Evolutionary conservation across 108 stramenopile species (phyloP), one percentile per base, ranked within the genome.

Genomic region (Hondaea fermentalgiana): DNA sequence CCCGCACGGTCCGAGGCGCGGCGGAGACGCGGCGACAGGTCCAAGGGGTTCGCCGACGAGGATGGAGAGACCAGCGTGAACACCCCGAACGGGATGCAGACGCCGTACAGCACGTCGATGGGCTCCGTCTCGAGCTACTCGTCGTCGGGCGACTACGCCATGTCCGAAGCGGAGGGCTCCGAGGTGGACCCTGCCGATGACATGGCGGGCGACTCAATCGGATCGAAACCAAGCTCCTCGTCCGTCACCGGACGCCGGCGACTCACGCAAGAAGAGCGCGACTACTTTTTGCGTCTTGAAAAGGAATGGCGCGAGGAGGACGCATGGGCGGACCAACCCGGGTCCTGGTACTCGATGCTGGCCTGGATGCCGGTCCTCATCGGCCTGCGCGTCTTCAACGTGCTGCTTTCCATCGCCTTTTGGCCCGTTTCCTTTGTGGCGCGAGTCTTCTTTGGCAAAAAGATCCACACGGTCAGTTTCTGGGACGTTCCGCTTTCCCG

Each of bases 181-280:
- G 49, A 83, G 49, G 47, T 64, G 72, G 72, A 45, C 49, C 44
- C 44, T 10, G 72, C 72, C 16, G 47, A 83, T 8, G 25, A 21
- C 49, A 51, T 83, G 47, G 17, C 19, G n/a, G 12, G 17, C 60
- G 16, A 8, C 42, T 21, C 72, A 23, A 45, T 43, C 47, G 49
- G 72, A 10, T 51, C 23, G 23, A 64, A 64, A 10, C 47, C 6
- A 16, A 5, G 49, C 72, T 5, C 35, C 44, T 28, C 28, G 28
- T 28, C 28, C 28, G 28, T 28, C 28, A 28, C 28, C 28, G 28
- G 28, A 16, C 21, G 25, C 44, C 44, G 72, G 44, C 44, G 21
- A 21, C 72, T 83, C 12, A 51, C 72, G 72, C 44, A 83, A 51
- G 72, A 83, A 21, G 72, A 83, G 72, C 72, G 72, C 72, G 72